A percentile compares a stretch with the other conserved stretches of the same genome.
phyloP scores from a whole-genome alignment of 176 grass and related monocot species.

The Cymbopogon citratus region DNA sequence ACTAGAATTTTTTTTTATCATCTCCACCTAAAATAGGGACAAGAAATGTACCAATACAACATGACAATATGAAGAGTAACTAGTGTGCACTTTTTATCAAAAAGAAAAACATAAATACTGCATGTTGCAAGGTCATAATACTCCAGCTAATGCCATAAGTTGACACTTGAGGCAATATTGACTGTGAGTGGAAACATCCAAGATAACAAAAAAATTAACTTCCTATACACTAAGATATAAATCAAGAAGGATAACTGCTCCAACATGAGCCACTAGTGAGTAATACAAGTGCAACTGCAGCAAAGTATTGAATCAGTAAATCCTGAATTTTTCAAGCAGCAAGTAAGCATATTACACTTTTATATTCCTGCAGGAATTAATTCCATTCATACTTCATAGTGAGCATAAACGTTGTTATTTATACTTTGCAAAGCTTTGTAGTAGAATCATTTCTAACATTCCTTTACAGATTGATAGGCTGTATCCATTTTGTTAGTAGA shows the following conservation, averaged over 20 bases:
- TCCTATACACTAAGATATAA: neutral
- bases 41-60: neutral
- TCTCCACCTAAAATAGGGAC: neutral
- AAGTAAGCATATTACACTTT: neutral
- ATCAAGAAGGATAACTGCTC: neutral
- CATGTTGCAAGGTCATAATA: neutral
- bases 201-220: neutral
- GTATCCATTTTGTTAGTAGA: neutral
- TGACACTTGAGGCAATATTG: neutral
- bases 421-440: neutral
- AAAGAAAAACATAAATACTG: neutral
- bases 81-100: neutral
- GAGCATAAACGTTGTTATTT: neutral
- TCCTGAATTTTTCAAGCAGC: neutral
- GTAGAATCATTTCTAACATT: neutral
- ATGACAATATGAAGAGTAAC: neutral
- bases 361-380: neutral
- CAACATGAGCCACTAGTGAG: neutral
- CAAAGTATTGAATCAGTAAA: neutral
- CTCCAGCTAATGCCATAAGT: neutral
- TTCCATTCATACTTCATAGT: neutral
- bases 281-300: neutral
- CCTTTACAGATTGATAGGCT: neutral
- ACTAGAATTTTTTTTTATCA: too few relatives aligned
- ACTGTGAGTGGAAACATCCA: neutral